Evolutionary conservation across 805 yeast genomes (phyloP).

Genomic region (Cyberlindnera saturnus): DNA sequence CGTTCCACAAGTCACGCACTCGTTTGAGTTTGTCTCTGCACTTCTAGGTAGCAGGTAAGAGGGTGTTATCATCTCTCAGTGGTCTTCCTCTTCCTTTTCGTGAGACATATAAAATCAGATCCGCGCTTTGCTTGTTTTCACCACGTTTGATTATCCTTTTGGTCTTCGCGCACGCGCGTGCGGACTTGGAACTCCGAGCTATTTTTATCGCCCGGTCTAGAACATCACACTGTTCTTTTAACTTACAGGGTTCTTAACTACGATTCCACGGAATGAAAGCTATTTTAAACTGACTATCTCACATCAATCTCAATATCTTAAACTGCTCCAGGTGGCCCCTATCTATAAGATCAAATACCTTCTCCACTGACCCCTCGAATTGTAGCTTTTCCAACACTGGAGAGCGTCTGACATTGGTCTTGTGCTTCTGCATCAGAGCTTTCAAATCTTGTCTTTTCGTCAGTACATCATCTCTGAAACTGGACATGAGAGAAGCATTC

Average conservation of each 20-base stretch:
- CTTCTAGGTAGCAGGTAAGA: neutral
- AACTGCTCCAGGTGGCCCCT: conserved; percentile 18
- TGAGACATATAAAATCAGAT: no score
- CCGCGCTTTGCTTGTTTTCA: no score
- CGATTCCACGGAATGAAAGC: no score
- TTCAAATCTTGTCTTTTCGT: conserved; percentile 5
- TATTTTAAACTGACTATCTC: neutral
- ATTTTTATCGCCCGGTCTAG: no score
- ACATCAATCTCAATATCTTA: conserved; percentile 12
- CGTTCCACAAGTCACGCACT: conserved; percentile 37
- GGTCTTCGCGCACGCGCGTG: no score
- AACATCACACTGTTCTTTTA: no score
- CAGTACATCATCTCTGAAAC: conserved; percentile 15
- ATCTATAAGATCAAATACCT: conserved; percentile 14
- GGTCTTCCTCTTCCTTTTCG: no score
- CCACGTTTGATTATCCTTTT: no score
- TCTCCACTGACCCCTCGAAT: conserved; percentile 7
- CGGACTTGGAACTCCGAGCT: no score
- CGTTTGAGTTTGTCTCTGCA: conserved; percentile 20
- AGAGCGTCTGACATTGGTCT: conserved; percentile 1
- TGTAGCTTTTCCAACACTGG: conserved; percentile 9
- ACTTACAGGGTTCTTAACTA: no score
- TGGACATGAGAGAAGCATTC: conserved; percentile 9
- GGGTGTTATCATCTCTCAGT: no score
- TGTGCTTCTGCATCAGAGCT: neutral